Evolutionary conservation across 768 basidiomycete species (phyloP).

Genomic region (Lentinula lateritia): DNA sequence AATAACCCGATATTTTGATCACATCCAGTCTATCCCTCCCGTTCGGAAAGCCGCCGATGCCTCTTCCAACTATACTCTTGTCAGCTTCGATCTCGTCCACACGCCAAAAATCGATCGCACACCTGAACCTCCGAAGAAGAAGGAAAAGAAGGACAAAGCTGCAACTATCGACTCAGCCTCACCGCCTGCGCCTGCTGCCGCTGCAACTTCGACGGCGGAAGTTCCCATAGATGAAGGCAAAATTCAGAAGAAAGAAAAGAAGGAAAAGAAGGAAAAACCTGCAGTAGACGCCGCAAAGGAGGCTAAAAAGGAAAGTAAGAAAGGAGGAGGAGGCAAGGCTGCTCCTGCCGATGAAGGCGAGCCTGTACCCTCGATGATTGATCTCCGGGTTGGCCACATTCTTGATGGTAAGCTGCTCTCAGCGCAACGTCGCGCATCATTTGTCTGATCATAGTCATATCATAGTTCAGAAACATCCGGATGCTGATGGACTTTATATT

Average conservation of each 20-base stretch:
- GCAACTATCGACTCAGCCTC: constrained; percentile 17
- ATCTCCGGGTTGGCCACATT: constrained; percentile 90
- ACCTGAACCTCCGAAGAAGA: constrained; percentile 70
- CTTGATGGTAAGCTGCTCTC: constrained; percentile 62
- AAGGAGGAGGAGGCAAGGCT: constrained; percentile 37
- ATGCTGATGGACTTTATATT: constrained; percentile 95
- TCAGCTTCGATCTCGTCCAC: constrained; percentile 68
- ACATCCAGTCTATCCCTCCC: constrained; percentile 71
- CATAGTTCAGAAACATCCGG: constrained; percentile 90
- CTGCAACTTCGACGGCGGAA: constrained; percentile 14
- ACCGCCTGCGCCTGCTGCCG: constrained; percentile 22
- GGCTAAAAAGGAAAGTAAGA: constrained; percentile 24
- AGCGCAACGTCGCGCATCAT: not conserved
- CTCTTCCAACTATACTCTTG: constrained; percentile 45
- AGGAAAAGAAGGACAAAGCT: constrained; percentile 44
- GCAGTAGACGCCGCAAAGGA: constrained; percentile 29
- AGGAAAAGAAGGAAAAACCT: constrained; percentile 57
- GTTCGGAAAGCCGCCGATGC: constrained; percentile 54
- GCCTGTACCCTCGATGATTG: constrained; percentile 94
- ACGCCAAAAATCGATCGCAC: constrained; percentile 75
- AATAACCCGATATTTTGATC: constrained; percentile 91
- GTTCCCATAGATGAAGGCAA: constrained; percentile 8
- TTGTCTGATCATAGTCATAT: constrained; percentile 22
- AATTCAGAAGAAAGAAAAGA: constrained; percentile 31
- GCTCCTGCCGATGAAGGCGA: constrained; percentile 58